Evolutionary conservation across 2,329 filamentous ascomycete species (phyloP), one percentile per base, ranked within the genome.

Genomic region (Harringtonia aguacate): DNA sequence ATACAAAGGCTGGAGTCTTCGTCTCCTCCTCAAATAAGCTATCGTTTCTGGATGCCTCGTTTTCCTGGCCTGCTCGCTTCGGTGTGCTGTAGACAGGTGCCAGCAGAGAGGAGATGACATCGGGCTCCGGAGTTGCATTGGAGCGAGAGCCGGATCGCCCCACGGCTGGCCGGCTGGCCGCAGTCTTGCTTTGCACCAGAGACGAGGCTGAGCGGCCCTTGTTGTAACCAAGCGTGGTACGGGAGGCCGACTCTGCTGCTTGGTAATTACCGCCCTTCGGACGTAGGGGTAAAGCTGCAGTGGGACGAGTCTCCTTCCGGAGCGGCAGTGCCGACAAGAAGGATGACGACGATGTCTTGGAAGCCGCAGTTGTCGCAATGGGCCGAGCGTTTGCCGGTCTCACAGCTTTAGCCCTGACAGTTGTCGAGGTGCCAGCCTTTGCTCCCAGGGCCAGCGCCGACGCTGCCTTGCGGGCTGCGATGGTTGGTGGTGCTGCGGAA

Each of bases 151-250:
- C 8, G 58, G 40, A 24, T n/a, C 39, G 30, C 7, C 21, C 21
- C 21, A 13, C n/a, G 4, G 21, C 61, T 66, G 31, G 61, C 52
- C 13, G 63, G 61, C 30, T 60, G 58, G 22, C 5, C 8, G 17
- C 58, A 48, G 28, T 47, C n/a, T 44, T 34, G 52, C 52, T 55
- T 14, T 64, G 64, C 27, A 74, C 55, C 35, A 71, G 60, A 0
- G 69, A 68, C 2, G 68, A 71, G 5, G 72, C 67, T 5, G 67
- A 67, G 29, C 86, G 77, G 29, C 89, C 88, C 59, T 84, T 86
- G 45, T 77, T 85, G 58, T 94, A 95, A 15, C 89, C 89, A 35
- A 95, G 73, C 0, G 88, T 95, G 44, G 79, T 89, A 50, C 81
- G 78, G 2, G 88, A 94, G 7, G 79, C 79, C 7, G 75, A 76